Evolutionary conservation across 2,329 filamentous ascomycete genomes (phyloP).

Genomic region (Verticillium nonalfalfae): DNA sequence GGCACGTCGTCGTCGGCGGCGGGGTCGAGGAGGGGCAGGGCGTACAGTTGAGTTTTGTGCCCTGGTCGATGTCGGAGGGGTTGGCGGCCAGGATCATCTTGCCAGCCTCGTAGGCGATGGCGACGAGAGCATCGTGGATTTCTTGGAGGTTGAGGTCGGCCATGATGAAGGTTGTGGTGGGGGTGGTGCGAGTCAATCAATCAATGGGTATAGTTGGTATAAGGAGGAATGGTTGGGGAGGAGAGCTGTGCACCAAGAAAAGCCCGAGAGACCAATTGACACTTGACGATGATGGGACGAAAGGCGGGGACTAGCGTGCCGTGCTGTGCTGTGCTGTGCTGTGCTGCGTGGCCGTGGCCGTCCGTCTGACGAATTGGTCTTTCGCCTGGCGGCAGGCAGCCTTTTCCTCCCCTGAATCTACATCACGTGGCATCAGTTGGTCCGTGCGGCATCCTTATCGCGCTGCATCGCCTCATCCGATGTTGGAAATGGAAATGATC

Average conservation of each 20-base stretch:
- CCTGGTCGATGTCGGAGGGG: slow-evolving; percentile 48
- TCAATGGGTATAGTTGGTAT: no score
- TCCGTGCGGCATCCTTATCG: neutral
- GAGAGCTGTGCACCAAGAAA: no score
- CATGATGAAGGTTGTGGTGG: slow-evolving; percentile 32
- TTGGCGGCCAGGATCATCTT: slow-evolving; percentile 57
- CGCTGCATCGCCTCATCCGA: neutral
- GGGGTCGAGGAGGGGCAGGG: neutral
- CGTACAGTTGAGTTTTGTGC: slow-evolving; percentile 60
- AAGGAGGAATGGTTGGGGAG: neutral
- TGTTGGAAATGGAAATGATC: neutral
- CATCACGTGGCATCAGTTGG: neutral
- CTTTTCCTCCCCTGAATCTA: neutral
- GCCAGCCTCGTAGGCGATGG: slow-evolving; percentile 57
- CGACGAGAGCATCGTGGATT: slow-evolving; percentile 55
- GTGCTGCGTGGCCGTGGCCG: no score
- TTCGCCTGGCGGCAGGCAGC: no score
- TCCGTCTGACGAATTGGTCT: neutral
- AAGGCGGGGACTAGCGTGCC: neutral
- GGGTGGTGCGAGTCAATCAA: neutral
- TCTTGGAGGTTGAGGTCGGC: slow-evolving; percentile 51
- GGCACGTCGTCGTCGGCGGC: neutral
- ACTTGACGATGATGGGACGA: neutral
- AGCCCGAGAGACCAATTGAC: no score
- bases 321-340: no score